Evolutionary conservation across 805 yeast species (phyloP).

Genomic region (Candida quercuum): DNA sequence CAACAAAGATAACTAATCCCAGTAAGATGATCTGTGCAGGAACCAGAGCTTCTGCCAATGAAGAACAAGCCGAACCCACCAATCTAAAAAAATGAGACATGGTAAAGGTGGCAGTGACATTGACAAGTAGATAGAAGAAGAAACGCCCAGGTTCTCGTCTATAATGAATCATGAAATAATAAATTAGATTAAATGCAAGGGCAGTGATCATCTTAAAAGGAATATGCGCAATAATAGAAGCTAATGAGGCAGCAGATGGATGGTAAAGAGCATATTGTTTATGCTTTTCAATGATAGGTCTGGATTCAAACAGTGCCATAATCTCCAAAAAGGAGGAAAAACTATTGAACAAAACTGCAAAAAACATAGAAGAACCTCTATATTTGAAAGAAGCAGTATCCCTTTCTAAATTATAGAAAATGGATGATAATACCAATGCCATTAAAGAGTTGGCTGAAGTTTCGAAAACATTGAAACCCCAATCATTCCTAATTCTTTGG

Average conservation of each 20-base stretch:
- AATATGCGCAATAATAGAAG: conserved; percentile 53
- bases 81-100: conserved; percentile 56
- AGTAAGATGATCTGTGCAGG: conserved; percentile 49
- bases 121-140: conserved; percentile 45
- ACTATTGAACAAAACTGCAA: conserved; percentile 59
- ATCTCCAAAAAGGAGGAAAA: conserved; percentile 57
- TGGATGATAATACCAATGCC: conserved; percentile 52
- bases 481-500: conserved; percentile 44
- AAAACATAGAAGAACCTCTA: conserved; percentile 63
- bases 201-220: conserved; percentile 43
- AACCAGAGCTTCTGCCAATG: conserved; percentile 51
- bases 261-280: conserved; percentile 52
- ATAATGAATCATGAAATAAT: conserved; percentile 50
- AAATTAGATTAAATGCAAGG: conserved; percentile 40
- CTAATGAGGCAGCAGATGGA: conserved; percentile 61
- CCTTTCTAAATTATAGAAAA: conserved; percentile 45
- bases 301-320: conserved; percentile 25
- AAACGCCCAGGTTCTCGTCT: conserved; percentile 49
- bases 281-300: conserved; percentile 57
- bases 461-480: conserved; percentile 38
- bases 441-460: conserved; percentile 41
- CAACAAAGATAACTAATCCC: conserved; percentile 46
- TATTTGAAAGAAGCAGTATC: conserved; percentile 44
- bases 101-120: conserved; percentile 36
- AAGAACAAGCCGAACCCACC: conserved; percentile 42